Evolutionary conservation across 2,329 filamentous ascomycete genomes (phyloP).

Genomic region (Pseudogymnoascus sp.): DNA sequence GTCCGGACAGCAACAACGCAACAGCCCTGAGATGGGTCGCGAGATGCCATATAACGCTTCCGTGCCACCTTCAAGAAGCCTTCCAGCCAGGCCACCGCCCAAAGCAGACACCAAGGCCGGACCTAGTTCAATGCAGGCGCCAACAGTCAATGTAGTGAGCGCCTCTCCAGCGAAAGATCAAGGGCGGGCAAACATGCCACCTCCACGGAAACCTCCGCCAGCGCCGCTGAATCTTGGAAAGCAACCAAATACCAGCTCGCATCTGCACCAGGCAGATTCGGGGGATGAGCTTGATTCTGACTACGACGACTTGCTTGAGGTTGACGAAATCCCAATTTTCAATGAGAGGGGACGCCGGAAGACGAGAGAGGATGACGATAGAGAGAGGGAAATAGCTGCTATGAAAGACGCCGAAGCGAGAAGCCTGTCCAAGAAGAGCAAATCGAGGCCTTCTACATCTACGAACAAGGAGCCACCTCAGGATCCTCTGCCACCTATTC

Average conservation of each 20-base stretch:
- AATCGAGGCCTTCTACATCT: slow-evolving; percentile 31
- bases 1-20: slow-evolving; percentile 38
- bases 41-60: slow-evolving; percentile 44
- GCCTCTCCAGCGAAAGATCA: neutral
- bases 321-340: slow-evolving; percentile 52
- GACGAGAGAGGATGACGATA: slow-evolving; percentile 83
- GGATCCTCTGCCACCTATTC: slow-evolving; percentile 34
- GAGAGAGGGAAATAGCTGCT: slow-evolving; percentile 62
- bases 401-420: slow-evolving; percentile 61
- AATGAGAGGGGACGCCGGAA: slow-evolving; percentile 65
- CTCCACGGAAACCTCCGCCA: slow-evolving; percentile 73
- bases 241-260: slow-evolving; percentile 33
- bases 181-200: slow-evolving; percentile 44
- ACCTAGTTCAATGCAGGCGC: neutral
- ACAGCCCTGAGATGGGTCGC: slow-evolving; percentile 37
- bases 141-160: slow-evolving; percentile 13
- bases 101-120: slow-evolving; percentile 22
- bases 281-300: slow-evolving; percentile 69
- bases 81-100: slow-evolving; percentile 37
- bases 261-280: slow-evolving; percentile 37
- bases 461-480: slow-evolving; percentile 25
- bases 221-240: slow-evolving; percentile 69
- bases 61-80: slow-evolving; percentile 49
- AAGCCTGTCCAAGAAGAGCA: slow-evolving; percentile 67
- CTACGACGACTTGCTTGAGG: slow-evolving; percentile 70